Evolutionary conservation across 2,329 filamentous ascomycete genomes (phyloP), one percentile per base, ranked within the genome.

Genomic region (Microsporum audouinii): DNA sequence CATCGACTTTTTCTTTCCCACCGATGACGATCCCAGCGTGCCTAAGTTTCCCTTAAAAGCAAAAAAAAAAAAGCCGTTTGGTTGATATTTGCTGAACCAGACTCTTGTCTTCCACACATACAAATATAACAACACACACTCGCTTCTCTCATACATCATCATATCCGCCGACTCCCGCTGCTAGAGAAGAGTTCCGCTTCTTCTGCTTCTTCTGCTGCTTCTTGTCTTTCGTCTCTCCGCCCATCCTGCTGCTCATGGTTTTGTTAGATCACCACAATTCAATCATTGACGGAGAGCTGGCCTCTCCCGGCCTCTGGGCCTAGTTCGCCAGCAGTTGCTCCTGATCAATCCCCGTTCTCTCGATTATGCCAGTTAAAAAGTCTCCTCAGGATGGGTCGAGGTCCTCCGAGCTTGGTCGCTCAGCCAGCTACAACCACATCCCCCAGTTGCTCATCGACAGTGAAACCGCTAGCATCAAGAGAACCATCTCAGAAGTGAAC

Each of bases 401-500:
- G 59, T 62, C 62, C 43, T 58, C 67, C 57, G 65, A 69, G 43
- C 65, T 84, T 34, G 77, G 78, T 33, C 78, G 82, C 61, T 79
- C 82, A 56, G 82, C 83, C 36, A 85, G 82, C 66, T 84, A 82
- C 70, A 82, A 79, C 55, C 78, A 80, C 65, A 70, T 84, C n/a
- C 76, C 79, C 2, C 71, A 68, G 33, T 68, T 76, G 17, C 64
- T 73, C 33, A 67, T 71, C 33, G 73, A 71, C 43, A 65, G 71
- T 38, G 43, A 59, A 14, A 66, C 71, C 3, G 68, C 75, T 57
- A 70, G 70, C 51, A 71, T 82, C 63, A 78, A 80, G 65, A 76
- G 78, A 61, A 80, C 76, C 34, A 77, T 79, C 65, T 78, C 78
- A 27, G 79, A 81, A 65, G 71, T 77, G 63, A 76, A 79, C 56